phyloP scores from a whole-genome alignment of 176 grass and related monocot genomes.

The Pontederia paniculata region DNA sequence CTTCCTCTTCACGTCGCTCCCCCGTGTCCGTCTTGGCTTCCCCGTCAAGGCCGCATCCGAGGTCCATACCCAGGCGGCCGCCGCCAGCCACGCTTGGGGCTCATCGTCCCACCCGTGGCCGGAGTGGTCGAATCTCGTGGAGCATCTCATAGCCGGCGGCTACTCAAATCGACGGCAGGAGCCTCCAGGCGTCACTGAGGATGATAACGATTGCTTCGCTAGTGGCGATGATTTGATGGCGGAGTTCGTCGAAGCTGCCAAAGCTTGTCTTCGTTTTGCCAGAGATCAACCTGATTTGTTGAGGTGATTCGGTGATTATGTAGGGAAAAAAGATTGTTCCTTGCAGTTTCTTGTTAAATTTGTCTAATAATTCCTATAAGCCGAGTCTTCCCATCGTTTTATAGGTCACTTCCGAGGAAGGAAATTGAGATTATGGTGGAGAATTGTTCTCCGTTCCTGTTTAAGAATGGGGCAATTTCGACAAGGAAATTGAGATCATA shows the following conservation, averaged over 20 bases:
- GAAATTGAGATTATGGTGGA: conserved; percentile 59
- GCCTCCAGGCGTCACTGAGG: not conserved
- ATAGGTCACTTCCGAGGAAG: conserved; percentile 57
- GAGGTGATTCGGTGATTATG: conserved; percentile 33
- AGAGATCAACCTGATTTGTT: conserved; percentile 52
- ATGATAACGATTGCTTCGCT: conserved; percentile 11
- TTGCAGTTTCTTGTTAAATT: too few relatives aligned
- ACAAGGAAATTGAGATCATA: conserved; percentile 37
- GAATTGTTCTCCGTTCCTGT: conserved; percentile 47
- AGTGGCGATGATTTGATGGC: conserved; percentile 22
- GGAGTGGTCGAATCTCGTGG: conserved; percentile 63
- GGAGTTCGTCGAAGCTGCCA: conserved; percentile 31
- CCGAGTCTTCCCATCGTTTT: too few relatives aligned
- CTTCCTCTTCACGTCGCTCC: conserved; percentile 2
- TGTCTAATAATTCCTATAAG: not conserved
- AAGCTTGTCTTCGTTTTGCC: conserved; percentile 58
- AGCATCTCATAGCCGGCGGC: conserved; percentile 32
- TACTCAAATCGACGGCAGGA: conserved; percentile 20
- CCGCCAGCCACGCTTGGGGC: not conserved
- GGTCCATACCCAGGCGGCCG: conserved; percentile 11
- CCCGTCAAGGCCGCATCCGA: not conserved
- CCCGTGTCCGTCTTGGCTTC: not conserved
- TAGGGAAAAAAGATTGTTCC: not conserved
- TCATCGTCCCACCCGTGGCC: conserved; percentile 23
- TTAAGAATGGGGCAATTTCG: conserved; percentile 62